phyloP scores from a whole-genome alignment of 2,329 filamentous ascomycete species.

The Pseudogymnoascus verrucosus region DNA sequence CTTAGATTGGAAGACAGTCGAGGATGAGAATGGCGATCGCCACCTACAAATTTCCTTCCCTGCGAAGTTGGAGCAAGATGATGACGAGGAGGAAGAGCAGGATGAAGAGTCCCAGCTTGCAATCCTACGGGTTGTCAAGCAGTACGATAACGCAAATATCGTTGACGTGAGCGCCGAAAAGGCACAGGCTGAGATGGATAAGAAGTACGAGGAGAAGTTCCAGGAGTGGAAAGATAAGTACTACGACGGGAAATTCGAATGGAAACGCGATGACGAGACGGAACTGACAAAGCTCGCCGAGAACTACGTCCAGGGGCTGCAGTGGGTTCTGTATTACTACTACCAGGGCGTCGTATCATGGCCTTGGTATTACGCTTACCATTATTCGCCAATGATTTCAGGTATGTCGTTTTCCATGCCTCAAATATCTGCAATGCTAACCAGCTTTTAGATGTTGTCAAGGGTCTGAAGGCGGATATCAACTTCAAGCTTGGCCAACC shows the following conservation, averaged over 20 bases:
- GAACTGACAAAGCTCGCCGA: constrained; percentile 78
- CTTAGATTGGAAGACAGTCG: constrained; percentile 55
- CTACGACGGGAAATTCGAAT: constrained; percentile 85
- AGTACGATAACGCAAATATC: constrained; percentile 84
- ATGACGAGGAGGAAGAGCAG: constrained; percentile 61
- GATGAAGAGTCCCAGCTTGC: constrained; percentile 82
- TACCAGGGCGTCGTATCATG: constrained; percentile 95
- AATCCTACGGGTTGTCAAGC: constrained; percentile 74
- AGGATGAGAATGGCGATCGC: constrained; percentile 56
- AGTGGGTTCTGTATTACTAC: constrained; percentile 98
- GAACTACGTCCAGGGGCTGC: constrained; percentile 94
- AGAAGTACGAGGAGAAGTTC: constrained; percentile 87
- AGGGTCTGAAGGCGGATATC: constrained; percentile 77
- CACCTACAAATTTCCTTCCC: constrained; percentile 56
- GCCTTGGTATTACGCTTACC: constrained; percentile 97
- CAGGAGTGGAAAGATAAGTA: constrained; percentile 90
- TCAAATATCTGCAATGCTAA: constrained; percentile 17
- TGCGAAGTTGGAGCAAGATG: constrained; percentile 38
- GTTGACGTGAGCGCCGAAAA: constrained; percentile 74
- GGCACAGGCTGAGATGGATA: constrained; percentile 67
- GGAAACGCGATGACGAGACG: constrained; percentile 71
- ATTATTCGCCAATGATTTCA: constrained; percentile 95
- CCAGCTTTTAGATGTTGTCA: constrained; percentile 63
- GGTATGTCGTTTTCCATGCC: constrained; percentile 36
- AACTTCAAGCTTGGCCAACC: constrained; percentile 92